Percentiles rank a stretch among this genome's conserved stretches.
These are phyloP conservation scores for Boletus tomentosulus DNA, from an alignment of 768 basidiomycete species.

Conservation along the genomic window DNA sequence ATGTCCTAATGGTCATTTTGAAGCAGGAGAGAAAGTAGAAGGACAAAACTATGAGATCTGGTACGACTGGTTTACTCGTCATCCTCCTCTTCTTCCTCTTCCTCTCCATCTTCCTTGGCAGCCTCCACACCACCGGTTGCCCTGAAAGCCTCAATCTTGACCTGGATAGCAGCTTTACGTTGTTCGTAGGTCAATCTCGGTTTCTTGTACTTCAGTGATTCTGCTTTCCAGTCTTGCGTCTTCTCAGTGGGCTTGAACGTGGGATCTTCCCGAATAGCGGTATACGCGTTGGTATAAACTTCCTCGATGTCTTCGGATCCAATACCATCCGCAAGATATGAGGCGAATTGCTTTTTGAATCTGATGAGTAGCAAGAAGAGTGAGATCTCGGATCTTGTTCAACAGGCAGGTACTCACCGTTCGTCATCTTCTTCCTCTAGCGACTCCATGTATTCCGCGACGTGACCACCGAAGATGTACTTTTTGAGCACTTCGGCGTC, in stretches of 20 bases:
- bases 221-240: conserved; percentile 87
- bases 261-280: conserved; percentile 95
- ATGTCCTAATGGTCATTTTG: conserved; percentile 14
- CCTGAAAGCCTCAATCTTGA: conserved; percentile 90
- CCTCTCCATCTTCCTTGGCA: conserved; percentile 36
- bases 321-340: conserved; percentile 92
- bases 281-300: conserved; percentile 88
- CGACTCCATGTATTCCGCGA: conserved; percentile 99
- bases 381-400: conserved; percentile 2
- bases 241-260: conserved; percentile 87
- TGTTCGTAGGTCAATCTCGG: conserved; percentile 69
- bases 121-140: conserved; percentile 46
- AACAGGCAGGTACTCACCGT: conserved; percentile 45
- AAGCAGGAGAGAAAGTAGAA: background rate
- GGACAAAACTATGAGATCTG: background rate
- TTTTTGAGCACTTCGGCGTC: conserved; percentile 94
- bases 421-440: conserved; percentile 99
- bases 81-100: conserved; percentile 40
- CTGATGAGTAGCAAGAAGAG: conserved; percentile 34
- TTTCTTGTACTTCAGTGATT: conserved; percentile 66
- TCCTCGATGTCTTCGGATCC: conserved; percentile 98
- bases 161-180: conserved; percentile 75
- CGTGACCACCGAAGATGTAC: conserved; percentile 96
- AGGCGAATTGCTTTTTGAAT: conserved; percentile 96
- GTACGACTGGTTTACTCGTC: conserved; percentile 49